phyloP scores from a whole-genome alignment of 352 stramenopile genomes.

The Saprolegnia diclina region DNA sequence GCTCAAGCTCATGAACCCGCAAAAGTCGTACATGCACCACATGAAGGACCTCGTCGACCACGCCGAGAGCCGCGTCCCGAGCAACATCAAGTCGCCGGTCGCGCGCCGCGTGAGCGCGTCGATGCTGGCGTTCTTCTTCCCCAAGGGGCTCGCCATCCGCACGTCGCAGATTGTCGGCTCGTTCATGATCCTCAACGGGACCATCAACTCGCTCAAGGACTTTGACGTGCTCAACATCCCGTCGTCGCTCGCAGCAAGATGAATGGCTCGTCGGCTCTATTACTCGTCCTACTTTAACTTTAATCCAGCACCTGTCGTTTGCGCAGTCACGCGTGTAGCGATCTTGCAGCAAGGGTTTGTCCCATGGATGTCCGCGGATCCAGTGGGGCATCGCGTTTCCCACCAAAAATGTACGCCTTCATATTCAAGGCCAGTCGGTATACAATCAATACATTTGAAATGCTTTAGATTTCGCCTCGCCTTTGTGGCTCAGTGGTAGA shows the following conservation, averaged over 20 bases:
- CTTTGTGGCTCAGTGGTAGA: conserved; percentile 28
- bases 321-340: no score
- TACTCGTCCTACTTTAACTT: neutral
- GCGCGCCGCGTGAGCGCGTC: conserved; percentile 62
- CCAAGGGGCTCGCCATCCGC: conserved; percentile 83
- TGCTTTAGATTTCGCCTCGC: conserved; percentile 14
- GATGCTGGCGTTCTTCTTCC: conserved; percentile 78
- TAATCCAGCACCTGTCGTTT: no score
- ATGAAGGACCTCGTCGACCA: conserved; percentile 83
- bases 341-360: no score
- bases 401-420: no score
- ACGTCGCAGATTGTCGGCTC: conserved; percentile 89
- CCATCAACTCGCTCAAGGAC: conserved; percentile 87
- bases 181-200: conserved; percentile 92
- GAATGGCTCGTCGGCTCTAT: neutral
- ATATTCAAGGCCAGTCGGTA: neutral
- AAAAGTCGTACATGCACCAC: conserved; percentile 77
- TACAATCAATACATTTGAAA: conserved; percentile 4
- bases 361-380: no score
- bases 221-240: conserved; percentile 40
- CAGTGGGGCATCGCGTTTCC: no score
- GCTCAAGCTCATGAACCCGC: conserved; percentile 91
- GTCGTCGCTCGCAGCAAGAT: conserved; percentile 18
- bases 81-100: conserved; percentile 54
- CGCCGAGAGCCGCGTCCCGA: conserved; percentile 72